Percentiles rank a stretch among this genome's conserved stretches.
Evolutionary conservation across 2,329 filamentous ascomycete species (phyloP).

Genomic region (Aphanoascus verrucosus): DNA sequence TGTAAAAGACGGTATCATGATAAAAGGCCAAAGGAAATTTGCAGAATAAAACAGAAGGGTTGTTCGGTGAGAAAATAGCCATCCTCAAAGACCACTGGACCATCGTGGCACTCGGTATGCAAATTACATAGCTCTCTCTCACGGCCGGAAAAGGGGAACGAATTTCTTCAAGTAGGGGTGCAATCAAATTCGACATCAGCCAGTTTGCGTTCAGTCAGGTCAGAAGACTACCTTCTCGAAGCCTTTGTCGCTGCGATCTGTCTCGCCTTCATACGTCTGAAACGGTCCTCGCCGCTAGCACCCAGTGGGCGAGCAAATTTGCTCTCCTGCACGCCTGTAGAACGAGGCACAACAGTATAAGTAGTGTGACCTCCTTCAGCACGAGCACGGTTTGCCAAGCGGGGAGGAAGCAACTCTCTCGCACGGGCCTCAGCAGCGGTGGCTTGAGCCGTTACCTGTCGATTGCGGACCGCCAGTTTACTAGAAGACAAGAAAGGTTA

Average conservation of each 20-base stretch:
- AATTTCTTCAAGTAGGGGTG: background rate
- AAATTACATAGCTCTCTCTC: no score
- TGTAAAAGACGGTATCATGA: no score
- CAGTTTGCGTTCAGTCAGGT: background rate
- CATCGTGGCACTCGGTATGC: no score
- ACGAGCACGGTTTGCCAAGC: slow-evolving; percentile 47
- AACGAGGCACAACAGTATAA: slow-evolving; percentile 54
- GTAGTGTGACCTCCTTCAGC: slow-evolving; percentile 49
- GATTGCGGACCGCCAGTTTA: slow-evolving; percentile 15
- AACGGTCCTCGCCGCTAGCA: slow-evolving; percentile 39
- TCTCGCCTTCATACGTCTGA: slow-evolving; percentile 40
- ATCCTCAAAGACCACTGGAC: no score
- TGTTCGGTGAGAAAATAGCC: no score
- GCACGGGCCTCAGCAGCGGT: slow-evolving; percentile 42
- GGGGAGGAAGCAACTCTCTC: slow-evolving; percentile 43
- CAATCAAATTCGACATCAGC: background rate
- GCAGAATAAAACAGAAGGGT: no score
- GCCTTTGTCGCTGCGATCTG: slow-evolving; percentile 35
- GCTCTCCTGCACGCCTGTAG: slow-evolving; percentile 39
- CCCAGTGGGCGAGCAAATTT: slow-evolving; percentile 38
- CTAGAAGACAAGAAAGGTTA: background rate
- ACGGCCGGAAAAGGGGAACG: no score
- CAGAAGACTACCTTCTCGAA: slow-evolving; percentile 24
- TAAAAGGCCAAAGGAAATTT: no score
- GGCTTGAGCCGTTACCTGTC: slow-evolving; percentile 25